Conservation (phyloP, 108 stramenopile species). For the Skeletonema grethae region DNA sequence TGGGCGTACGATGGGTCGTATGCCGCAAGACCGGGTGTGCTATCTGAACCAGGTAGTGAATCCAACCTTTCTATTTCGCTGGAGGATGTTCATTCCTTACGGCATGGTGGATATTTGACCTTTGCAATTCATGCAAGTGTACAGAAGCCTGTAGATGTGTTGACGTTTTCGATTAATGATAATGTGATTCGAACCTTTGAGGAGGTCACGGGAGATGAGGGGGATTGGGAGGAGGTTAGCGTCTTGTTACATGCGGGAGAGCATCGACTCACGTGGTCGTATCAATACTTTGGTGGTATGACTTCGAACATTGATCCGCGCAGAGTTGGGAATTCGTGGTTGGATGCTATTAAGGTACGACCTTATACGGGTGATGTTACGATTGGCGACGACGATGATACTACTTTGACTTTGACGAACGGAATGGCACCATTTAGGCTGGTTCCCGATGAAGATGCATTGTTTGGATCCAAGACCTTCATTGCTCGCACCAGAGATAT, state of each 20-base stretch:
- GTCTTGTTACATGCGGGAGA: constrained; percentile 28
- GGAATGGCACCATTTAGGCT: constrained; percentile 10
- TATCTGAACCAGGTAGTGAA: constrained; percentile 2
- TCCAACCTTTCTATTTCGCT: constrained; percentile 33
- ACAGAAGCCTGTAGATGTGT: constrained; percentile 25
- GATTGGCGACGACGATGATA: constrained; percentile 14
- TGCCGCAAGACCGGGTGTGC: constrained; percentile 36
- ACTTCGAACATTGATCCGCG: constrained; percentile 15
- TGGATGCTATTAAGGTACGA: constrained; percentile 28
- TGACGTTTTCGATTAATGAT: constrained; percentile 32
- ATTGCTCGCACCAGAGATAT: constrained; percentile 30
- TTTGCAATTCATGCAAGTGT: constrained; percentile 41
- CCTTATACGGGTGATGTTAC: constrained; percentile 23
- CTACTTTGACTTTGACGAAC: constrained; percentile 3
- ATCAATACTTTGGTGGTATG: constrained; percentile 32
- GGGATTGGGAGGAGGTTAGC: constrained; percentile 43
- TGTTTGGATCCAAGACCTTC: constrained; percentile 16
- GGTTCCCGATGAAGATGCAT: constrained; percentile 21
- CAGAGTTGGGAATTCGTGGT: constrained; percentile 40
- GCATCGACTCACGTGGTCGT: constrained; percentile 36
- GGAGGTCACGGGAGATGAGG: constrained; percentile 21
- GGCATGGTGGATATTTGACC: constrained; percentile 27
- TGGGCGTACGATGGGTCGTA: constrained; percentile 24
- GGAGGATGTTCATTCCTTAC: constrained; percentile 9
- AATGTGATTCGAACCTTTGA: constrained; percentile 31